Evolutionary conservation across 352 stramenopile genomes (phyloP).

Genomic region (Globisporangium carolinianum): DNA sequence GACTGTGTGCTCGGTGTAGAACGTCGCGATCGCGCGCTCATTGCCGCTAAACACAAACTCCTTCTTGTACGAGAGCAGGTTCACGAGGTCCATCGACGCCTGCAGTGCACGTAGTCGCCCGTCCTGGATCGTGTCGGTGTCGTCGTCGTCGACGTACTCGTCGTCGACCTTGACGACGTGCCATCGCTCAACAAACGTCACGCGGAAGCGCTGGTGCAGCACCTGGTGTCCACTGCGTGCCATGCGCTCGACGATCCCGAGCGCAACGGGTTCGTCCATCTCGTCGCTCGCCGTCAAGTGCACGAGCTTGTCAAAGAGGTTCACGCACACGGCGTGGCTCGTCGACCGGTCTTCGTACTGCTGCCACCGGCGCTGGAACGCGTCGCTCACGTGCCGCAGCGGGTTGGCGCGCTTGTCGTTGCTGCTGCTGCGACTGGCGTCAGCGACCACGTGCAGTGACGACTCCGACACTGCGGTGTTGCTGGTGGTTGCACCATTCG

Average conservation of each 20-base stretch:
- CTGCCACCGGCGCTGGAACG: conserved; percentile 42
- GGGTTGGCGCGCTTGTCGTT: conserved; percentile 22
- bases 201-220: conserved; percentile 64
- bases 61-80: conserved; percentile 82
- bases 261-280: conserved; percentile 47
- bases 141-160: conserved; percentile 28
- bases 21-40: conserved; percentile 58
- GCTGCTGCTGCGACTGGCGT: not conserved
- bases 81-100: conserved; percentile 79
- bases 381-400: conserved; percentile 37
- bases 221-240: conserved; percentile 52
- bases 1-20: conserved; percentile 75
- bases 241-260: conserved; percentile 44
- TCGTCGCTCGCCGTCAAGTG: conserved; percentile 28
- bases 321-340: conserved; percentile 40
- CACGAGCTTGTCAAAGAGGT: conserved; percentile 42
- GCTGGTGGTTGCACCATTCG: no score
- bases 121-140: conserved; percentile 20
- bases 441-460: no score
- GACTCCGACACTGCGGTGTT: not conserved
- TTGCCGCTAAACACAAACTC: conserved; percentile 78
- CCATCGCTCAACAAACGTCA: conserved; percentile 74
- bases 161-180: conserved; percentile 52
- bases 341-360: conserved; percentile 47
- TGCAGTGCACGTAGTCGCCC: conserved; percentile 39